A percentile compares a stretch with the other conserved stretches of the same genome.
phyloP scores from a whole-genome alignment of 2,329 filamentous ascomycete genomes.

The Macrophomina pseudophaseolina region DNA sequence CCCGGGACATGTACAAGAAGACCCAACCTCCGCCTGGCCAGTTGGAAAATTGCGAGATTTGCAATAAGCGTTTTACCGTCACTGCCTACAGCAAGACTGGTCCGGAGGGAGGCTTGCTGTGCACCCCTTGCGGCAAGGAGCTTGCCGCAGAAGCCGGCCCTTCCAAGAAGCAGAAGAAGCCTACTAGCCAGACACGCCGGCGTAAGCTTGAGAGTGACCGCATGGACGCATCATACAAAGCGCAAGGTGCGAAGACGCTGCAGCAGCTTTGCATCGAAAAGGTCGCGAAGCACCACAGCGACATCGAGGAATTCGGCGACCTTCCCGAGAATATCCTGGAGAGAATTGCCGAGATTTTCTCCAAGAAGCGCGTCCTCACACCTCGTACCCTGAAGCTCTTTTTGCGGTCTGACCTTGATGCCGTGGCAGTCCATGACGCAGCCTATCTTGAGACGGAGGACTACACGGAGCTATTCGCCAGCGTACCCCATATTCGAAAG shows the following conservation, averaged over 20 bases:
- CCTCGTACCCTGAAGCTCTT: slow-evolving; percentile 56
- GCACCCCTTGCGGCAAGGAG: slow-evolving; percentile 78
- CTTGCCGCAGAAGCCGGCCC: slow-evolving; percentile 69
- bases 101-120: slow-evolving; percentile 84
- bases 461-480: slow-evolving; percentile 79
- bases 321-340: slow-evolving; percentile 62
- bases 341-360: slow-evolving; percentile 66
- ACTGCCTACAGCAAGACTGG: slow-evolving; percentile 85
- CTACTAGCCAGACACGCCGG: slow-evolving; percentile 64
- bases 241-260: slow-evolving; percentile 70
- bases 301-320: slow-evolving; percentile 69
- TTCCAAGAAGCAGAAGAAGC: slow-evolving; percentile 63
- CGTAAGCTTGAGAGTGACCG: slow-evolving; percentile 83
- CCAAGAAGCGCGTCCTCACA: slow-evolving; percentile 65
- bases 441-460: slow-evolving; percentile 74
- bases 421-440: slow-evolving; percentile 65
- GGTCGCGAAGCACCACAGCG: slow-evolving; percentile 66
- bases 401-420: slow-evolving; percentile 58
- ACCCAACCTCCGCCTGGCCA: slow-evolving; percentile 74
- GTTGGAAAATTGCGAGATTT: slow-evolving; percentile 84
- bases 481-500: slow-evolving; percentile 69
- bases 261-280: slow-evolving; percentile 69
- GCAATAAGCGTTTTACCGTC: slow-evolving; percentile 87
- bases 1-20: slow-evolving; percentile 61
- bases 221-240: slow-evolving; percentile 71